Base-by-base conservation (phyloP, 75 land plant genomes). In the Sequoia sempervirens region DNA sequence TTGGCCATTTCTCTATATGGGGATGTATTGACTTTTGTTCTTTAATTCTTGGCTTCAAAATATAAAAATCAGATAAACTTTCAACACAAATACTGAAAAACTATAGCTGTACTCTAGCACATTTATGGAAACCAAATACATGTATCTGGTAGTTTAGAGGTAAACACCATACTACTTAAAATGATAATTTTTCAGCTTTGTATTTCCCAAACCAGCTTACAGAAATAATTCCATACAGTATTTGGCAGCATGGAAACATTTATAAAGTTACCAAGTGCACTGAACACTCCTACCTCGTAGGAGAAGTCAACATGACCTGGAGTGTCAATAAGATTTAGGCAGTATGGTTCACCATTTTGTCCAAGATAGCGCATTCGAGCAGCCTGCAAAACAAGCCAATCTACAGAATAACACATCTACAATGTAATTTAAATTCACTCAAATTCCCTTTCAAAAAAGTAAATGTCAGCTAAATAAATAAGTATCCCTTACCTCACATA, bases 271-370 rank as follows among this genome's bases (percentile, higher is more conserved):
- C 41, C 26, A 28, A 45, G 40, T 26, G 6, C 18, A 54, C 86
- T 32, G 11, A 72, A 36, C 20, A 30, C 50, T 30, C 52, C 14
- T 87, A 96, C 98, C 99, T 98, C 99, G 83, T 98, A 98, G 64
- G 99, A 98, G 85, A 98, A 98, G 84, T 98, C 99, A 52, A 98
- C 99, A 87, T 98, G 99, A 11, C 99, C 99, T 32, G 99, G 99
- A 30, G 99, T 98, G 82, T 98, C 99, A 84, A 98, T 98, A 5
- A 98, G 88, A 88, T 98, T 98, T 75, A 98, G 85, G 87, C 99
- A 98, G 84, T 92, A 96, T 41, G 97, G 91, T 61, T 90, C 91
- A 38, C 88, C 87, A 82, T 84, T 86, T 64, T 93, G 83, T 54
- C 83, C 83, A 40, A 94, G 80, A 84, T 89, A 96, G n/a, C 99